Evolutionary conservation across 345 rosid genomes (phyloP).

Genomic region (Brassica rapa): DNA sequence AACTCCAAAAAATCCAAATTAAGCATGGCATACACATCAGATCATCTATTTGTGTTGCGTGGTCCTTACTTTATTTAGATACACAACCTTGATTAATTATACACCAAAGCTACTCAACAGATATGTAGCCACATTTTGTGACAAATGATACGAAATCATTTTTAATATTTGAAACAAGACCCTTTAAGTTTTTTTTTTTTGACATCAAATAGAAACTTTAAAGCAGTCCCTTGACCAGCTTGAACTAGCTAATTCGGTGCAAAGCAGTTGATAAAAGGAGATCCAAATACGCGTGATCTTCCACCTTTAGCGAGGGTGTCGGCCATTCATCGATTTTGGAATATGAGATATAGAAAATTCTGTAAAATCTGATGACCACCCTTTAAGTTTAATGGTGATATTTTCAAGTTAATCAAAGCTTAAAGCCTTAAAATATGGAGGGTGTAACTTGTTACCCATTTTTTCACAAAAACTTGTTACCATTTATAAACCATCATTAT

Average conservation of each 20-base stretch:
- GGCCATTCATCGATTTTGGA: too few species aligned
- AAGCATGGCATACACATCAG: neutral
- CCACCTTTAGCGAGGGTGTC: too few species aligned
- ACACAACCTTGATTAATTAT: slow-evolving; percentile 11
- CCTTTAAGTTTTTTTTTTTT: neutral
- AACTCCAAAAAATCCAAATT: slow-evolving; percentile 1
- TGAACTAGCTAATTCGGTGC: too few species aligned
- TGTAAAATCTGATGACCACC: too few species aligned
- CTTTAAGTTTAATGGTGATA: neutral
- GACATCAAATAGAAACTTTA: too few species aligned
- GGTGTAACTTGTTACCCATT: neutral
- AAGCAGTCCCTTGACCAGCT: too few species aligned
- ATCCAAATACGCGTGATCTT: too few species aligned
- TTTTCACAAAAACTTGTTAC: too few species aligned
- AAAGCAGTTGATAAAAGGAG: too few species aligned
- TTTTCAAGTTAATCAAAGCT: neutral
- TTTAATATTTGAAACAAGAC: neutral
- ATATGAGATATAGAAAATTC: too few species aligned
- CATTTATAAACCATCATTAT: neutral
- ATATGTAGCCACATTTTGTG: neutral
- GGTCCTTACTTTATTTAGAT: slow-evolving; percentile 4
- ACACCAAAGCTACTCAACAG: neutral
- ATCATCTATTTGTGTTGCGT: slow-evolving; percentile 5
- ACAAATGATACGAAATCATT: neutral
- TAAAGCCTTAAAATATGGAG: neutral